Percentiles rank a stretch among this genome's conserved stretches.
These are phyloP conservation scores for Saccharomycopsis capsularis DNA, from an alignment of 805 yeast species.

Conservation along the genomic window DNA sequence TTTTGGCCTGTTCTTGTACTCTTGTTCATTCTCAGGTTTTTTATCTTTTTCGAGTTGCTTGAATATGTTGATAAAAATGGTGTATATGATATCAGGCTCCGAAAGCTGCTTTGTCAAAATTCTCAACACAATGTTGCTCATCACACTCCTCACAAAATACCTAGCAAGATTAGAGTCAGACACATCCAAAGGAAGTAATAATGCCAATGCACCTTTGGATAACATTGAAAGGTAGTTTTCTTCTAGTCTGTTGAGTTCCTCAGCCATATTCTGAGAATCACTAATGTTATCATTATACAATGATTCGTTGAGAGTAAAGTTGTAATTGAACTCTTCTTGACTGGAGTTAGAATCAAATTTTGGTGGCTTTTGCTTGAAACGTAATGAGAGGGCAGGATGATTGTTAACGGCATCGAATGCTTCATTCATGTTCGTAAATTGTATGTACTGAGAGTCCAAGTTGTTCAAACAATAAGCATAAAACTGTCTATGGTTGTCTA, in stretches of 20 bases:
- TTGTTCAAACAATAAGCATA: constrained; percentile 27
- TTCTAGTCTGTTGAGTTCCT: constrained; percentile 22
- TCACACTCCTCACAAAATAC: constrained; percentile 33
- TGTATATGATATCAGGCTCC: constrained; percentile 49
- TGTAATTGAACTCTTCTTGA: not conserved
- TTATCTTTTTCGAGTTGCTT: not conserved
- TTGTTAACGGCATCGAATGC: constrained; percentile 31
- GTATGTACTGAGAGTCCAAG: constrained; percentile 29
- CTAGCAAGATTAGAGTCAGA: constrained; percentile 33
- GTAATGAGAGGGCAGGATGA: constrained; percentile 30
- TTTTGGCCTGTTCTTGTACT: not conserved
- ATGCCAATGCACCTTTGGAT: constrained; percentile 30
- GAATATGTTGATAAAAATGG: constrained; percentile 27
- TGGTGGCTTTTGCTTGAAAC: constrained; percentile 8
- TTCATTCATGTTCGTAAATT: constrained; percentile 28
- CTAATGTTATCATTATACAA: constrained; percentile 6
- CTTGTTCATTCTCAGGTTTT: not conserved
- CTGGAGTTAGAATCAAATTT: not conserved
- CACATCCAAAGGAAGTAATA: constrained; percentile 37
- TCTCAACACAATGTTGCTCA: constrained; percentile 37
- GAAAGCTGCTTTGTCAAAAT: constrained; percentile 38
- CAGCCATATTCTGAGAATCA: not conserved
- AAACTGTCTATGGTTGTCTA: constrained; percentile 33
- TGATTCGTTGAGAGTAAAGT: constrained; percentile 5
- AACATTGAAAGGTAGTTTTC: constrained; percentile 33